Evolutionary conservation across 2,329 filamentous ascomycete species (phyloP), one percentile per base, ranked within the genome.

Genomic region (Cercospora zeae-maydis): DNA sequence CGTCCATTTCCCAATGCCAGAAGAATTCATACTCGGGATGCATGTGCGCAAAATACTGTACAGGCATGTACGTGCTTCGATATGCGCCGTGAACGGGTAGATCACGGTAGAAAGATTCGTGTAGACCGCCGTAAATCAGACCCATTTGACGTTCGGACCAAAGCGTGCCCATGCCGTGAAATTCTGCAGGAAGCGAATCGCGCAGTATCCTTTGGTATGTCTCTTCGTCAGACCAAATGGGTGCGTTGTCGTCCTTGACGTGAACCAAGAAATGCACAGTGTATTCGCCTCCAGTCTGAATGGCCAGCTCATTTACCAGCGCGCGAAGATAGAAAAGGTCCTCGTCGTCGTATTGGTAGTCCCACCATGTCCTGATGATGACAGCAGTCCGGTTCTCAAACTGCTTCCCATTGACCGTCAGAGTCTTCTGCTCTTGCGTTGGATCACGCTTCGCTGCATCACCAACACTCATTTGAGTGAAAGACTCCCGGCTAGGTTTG

Each of bases 1-100:
- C 86, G 72, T 96, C 92, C 88, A 96, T 93, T 76, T 96, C 92
- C 91, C 92, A 96, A 69, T 96, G 91, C 92, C 92, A 96, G 76
- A 92, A 92, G 78, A 87, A 91, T 53, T 96, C 91, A 73, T 93
- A 96, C 75, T 96, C 92, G 1, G 91, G 90, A 76, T 96, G 92
- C 71, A 86, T 84, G 72, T 93, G 87, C 5, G 93, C 91, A 75
- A 98, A 98, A 76, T 93, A 90, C 73, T 97, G 93, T 80, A 98
- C 88, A 0, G 93, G 92, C 91, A 98, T 96, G 71, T 92, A 92
- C 9, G 95, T 86, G 59, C 91, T 93, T 58, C 89, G 84, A 76
- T 84, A 84, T 1, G 77, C 81, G 30, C 90, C 90, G 55, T 91
- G 87, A 2, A 89, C 87, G 54, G 89, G 87, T 30, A 90, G 81